Evolutionary conservation across 495 filamentous ascomycete species (phyloP).

Genomic region (Neurospora sp.): DNA sequence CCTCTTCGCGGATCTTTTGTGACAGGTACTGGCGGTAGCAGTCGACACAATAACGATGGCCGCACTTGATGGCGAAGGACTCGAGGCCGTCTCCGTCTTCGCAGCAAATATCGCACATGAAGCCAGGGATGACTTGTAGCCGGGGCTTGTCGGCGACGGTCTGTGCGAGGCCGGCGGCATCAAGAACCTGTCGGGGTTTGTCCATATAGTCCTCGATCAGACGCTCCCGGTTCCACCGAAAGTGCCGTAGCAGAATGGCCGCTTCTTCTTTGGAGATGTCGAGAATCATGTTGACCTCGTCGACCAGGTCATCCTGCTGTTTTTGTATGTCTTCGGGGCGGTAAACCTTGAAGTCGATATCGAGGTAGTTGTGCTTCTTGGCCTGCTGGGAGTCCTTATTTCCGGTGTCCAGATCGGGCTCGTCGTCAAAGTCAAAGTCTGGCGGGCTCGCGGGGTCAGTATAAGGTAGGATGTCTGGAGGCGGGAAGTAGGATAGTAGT

Average conservation of each 20-base stretch:
- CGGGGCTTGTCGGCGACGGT: constrained; percentile 51
- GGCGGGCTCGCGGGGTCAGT: not conserved
- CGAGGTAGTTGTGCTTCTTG: constrained; percentile 57
- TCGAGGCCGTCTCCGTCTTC: constrained; percentile 73
- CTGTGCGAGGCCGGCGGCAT: constrained; percentile 72
- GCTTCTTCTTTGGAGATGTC: constrained; percentile 77
- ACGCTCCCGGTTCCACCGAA: constrained; percentile 91
- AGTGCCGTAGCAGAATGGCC: constrained; percentile 79
- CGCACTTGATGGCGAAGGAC: constrained; percentile 92
- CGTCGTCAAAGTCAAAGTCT: constrained; percentile 62
- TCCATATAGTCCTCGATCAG: constrained; percentile 96
- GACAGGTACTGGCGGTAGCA: constrained; percentile 86
- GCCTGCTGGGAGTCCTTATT: constrained; percentile 66
- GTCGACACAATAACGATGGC: constrained; percentile 87
- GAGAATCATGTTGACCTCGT: constrained; percentile 81
- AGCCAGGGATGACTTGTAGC: constrained; percentile 60
- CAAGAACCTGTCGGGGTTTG: constrained; percentile 60
- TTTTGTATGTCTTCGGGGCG: constrained; percentile 67
- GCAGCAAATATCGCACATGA: constrained; percentile 92
- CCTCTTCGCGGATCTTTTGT: constrained; percentile 90
- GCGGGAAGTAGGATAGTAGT: not conserved
- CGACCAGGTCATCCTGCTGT: constrained; percentile 73
- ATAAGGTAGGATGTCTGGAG: not conserved
- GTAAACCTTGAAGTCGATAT: constrained; percentile 75
- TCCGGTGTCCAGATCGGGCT: constrained; percentile 62